Conservation (phyloP, 257 asterid genomes). For the Gentiana straminea region DNA sequence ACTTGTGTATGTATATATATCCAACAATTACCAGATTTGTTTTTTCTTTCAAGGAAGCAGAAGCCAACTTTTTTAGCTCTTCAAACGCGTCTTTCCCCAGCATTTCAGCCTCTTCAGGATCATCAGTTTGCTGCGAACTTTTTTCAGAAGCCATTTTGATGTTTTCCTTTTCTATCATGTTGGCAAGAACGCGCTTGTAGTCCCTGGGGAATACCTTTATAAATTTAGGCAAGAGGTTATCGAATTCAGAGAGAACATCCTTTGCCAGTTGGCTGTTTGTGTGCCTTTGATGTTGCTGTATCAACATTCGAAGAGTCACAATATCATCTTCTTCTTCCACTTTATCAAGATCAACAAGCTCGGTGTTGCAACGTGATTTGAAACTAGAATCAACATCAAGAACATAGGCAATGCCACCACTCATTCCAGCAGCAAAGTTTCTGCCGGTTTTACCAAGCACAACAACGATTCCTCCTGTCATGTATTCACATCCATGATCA, state of each 20-base stretch:
- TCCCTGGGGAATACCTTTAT: constrained; percentile 93
- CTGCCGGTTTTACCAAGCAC: constrained; percentile 90
- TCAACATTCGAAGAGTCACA: constrained; percentile 75
- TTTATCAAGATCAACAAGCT: constrained; percentile 89
- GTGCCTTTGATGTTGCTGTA: constrained; percentile 95
- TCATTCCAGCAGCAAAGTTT: constrained; percentile 99
- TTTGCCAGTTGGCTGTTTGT: constrained; percentile 81
- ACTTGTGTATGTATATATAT: not conserved
- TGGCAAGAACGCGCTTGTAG: constrained; percentile 67
- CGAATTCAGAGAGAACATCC: constrained; percentile 67
- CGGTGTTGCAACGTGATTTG: constrained; percentile 67
- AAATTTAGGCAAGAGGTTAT: constrained; percentile 66
- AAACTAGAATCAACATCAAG: constrained; percentile 69
- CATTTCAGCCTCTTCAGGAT: constrained; percentile 55
- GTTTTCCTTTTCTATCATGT: constrained; percentile 44
- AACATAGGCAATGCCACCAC: constrained; percentile 94
- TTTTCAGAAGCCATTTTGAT: constrained; percentile 34
- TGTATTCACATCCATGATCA: constrained; percentile 98
- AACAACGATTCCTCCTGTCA: constrained; percentile 97
- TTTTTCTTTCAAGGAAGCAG: constrained; percentile 26
- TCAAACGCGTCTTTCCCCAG: constrained; percentile 80
- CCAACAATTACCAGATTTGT: constrained; percentile 34
- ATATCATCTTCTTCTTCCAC: constrained; percentile 87
- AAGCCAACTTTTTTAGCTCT: constrained; percentile 82
- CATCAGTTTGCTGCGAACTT: constrained; percentile 52